Evolutionary conservation across 257 asterid species (phyloP).

Genomic region (Avicennia marina): DNA sequence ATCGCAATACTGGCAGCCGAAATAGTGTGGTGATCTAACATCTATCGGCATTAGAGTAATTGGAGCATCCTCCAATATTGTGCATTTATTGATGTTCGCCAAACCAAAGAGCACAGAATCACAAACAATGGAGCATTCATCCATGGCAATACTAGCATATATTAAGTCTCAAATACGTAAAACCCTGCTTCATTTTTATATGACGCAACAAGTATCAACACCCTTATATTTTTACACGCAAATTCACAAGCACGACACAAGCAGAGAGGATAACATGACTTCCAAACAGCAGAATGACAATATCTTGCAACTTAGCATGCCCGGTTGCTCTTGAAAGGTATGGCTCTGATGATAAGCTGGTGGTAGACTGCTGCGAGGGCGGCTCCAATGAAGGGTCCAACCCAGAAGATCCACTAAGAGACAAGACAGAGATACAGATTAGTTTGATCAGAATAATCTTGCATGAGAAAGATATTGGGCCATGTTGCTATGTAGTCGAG

Average conservation of each 20-base stretch:
- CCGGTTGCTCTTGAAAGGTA: slow-evolving; percentile 50
- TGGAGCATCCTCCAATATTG: too few species aligned
- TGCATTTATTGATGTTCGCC: too few species aligned
- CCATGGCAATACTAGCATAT: neutral
- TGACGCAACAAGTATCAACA: slow-evolving; percentile 12
- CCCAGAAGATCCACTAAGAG: slow-evolving; percentile 60
- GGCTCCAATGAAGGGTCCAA: slow-evolving; percentile 68
- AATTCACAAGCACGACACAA: neutral
- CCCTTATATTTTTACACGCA: slow-evolving; percentile 22
- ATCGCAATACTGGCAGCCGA: too few species aligned
- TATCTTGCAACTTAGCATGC: slow-evolving; percentile 17
- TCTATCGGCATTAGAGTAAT: too few species aligned
- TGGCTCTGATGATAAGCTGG: slow-evolving; percentile 56
- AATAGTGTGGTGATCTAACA: too few species aligned
- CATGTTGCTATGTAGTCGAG: neutral
- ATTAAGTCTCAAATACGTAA: neutral
- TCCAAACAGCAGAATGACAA: neutral
- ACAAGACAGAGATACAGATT: neutral
- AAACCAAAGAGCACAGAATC: too few species aligned
- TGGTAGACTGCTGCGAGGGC: slow-evolving; percentile 57
- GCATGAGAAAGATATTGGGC: too few species aligned
- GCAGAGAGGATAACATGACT: neutral
- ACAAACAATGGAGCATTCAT: too few species aligned
- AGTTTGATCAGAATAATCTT: too few species aligned
- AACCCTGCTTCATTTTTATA: slow-evolving; percentile 1